Base-by-base conservation (phyloP, 2,329 filamentous ascomycete genomes). In the Diaporthe ilicicola region DNA sequence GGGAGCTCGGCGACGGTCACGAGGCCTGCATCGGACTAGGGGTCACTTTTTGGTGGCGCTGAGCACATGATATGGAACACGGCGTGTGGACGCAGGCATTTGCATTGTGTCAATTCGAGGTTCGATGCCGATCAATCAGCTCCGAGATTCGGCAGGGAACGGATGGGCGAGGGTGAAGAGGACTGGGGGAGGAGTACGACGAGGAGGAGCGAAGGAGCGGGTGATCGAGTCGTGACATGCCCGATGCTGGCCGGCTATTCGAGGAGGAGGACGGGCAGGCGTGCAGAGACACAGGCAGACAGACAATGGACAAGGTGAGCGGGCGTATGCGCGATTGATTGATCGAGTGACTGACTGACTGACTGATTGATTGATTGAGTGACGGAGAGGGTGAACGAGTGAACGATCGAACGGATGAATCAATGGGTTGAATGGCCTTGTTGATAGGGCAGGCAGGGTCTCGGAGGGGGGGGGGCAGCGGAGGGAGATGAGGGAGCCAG, bases 401-500 rank as follows among this genome's bases (percentile, higher is more conserved):
- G 17, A 61, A 46, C 5, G 42, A 34, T 9, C n/a, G 56, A 48
- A 50, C 59, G 56, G 56, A 10, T 46, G 39, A 62, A 62, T 62
- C 56, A 62, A 62, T 27, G 56, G 56, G n/a, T 17, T 37, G 19
- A 64, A 64, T 13, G 59, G 59, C 59, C 59, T 50, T 64, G 59
- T 64, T 27, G 44, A 50, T 50, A 48, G 59, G 8, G 32, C 32
- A 29, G 32, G 32, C 53, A 56, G 9, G 53, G 37, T 59, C 22
- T n/a, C n/a, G n/a, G 54, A 56, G 34, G n/a, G 9, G 15, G 17
- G 13, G 39, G 37, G 32, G 53, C 8, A 56, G 39, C 24, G 10
- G 42, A 34, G 42, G 44, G 59, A 64, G 59, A 64, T 64, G 59
- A 64, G 59, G 59, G 59, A 64, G 59, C 59, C 59, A 34, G 59